phyloP scores from a whole-genome alignment of 2,329 filamentous ascomycete species.

The Triangularia setosa region DNA sequence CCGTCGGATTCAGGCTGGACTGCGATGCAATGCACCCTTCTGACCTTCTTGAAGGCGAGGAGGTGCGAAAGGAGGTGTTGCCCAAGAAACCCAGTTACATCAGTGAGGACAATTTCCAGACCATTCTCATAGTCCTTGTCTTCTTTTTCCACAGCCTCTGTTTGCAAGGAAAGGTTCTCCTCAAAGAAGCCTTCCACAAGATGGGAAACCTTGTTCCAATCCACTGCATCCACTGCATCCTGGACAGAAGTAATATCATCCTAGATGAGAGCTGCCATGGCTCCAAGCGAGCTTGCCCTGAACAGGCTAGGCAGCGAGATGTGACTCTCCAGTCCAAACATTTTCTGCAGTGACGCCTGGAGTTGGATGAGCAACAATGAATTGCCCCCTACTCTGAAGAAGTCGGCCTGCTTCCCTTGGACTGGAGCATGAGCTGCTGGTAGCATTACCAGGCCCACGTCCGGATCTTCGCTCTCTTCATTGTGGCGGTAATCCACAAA shows the following conservation, averaged over 20 bases:
- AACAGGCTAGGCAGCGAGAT: slow-evolving; percentile 37
- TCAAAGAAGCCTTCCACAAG: background rate
- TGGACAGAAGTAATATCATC: slow-evolving; percentile 4
- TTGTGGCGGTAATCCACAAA: background rate
- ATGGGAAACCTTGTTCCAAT: background rate
- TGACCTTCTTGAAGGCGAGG: slow-evolving; percentile 29
- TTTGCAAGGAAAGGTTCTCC: background rate
- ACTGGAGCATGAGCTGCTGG: background rate
- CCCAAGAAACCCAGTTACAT: slow-evolving; percentile 41
- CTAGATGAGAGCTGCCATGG: slow-evolving; percentile 36
- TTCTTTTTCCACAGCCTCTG: background rate
- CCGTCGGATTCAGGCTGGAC: slow-evolving; percentile 24
- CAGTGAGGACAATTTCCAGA: slow-evolving; percentile 33
- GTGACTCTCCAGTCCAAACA: slow-evolving; percentile 27
- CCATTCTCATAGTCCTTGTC: background rate
- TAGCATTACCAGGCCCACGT: background rate
- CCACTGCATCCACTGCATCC: background rate
- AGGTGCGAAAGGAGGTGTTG: slow-evolving; percentile 37
- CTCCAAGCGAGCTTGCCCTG: slow-evolving; percentile 33
- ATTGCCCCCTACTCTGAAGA: slow-evolving; percentile 19
- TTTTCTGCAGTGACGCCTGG: slow-evolving; percentile 30
- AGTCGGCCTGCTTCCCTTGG: background rate
- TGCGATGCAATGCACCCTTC: slow-evolving; percentile 42
- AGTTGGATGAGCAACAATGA: slow-evolving; percentile 35
- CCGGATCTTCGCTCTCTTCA: background rate